phyloP scores from a whole-genome alignment of 2,329 filamentous ascomycete species.

The Colletotrichum sp. region DNA sequence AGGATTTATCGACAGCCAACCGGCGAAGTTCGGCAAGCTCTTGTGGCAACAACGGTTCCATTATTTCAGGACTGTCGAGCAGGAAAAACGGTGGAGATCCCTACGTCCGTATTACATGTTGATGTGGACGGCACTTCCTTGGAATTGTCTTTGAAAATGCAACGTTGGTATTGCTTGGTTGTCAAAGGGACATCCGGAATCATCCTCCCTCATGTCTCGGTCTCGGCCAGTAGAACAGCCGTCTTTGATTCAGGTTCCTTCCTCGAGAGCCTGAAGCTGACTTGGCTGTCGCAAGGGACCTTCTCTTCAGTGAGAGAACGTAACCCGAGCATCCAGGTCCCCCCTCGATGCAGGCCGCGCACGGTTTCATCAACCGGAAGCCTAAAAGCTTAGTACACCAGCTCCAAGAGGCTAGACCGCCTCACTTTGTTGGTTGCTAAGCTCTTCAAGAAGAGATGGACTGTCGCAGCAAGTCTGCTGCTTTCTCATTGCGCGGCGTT shows the following conservation, averaged over 20 bases:
- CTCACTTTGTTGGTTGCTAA: neutral
- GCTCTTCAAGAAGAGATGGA: neutral
- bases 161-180: neutral
- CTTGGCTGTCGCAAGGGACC: neutral
- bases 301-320: neutral
- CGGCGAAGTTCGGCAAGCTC: neutral
- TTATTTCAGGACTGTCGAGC: neutral
- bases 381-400: slow-evolving; percentile 4
- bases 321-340: neutral
- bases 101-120: neutral
- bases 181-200: neutral
- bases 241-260: neutral
- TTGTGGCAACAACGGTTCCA: neutral
- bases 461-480: slow-evolving; percentile 1
- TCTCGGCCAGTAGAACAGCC: neutral
- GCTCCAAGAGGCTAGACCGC: neutral
- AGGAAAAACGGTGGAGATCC: neutral
- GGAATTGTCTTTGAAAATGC: neutral
- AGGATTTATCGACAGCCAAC: neutral
- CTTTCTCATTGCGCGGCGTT: slow-evolving; percentile 7
- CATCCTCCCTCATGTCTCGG: neutral
- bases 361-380: slow-evolving; percentile 13
- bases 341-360: neutral
- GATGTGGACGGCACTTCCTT: neutral
- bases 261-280: neutral